Evolutionary conservation across 140 eudicot species (phyloP).

Genomic region (Stevia rebaudiana): DNA sequence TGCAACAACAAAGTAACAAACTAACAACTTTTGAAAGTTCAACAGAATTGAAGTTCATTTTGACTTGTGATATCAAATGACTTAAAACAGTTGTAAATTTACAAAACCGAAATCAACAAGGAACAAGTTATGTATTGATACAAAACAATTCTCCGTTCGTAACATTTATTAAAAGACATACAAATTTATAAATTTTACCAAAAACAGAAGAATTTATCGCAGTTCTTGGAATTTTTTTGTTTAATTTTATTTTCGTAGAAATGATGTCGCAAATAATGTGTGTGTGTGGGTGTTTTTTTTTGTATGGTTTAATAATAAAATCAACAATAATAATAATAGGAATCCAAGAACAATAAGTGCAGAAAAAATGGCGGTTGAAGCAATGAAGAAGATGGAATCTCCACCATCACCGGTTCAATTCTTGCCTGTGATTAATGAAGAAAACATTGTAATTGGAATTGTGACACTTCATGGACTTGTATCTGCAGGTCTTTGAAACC

Average conservation of each 20-base stretch:
- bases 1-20: slow-evolving; percentile 11
- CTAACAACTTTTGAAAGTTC: neutral
- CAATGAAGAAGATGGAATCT: slow-evolving; percentile 96
- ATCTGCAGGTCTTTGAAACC: slow-evolving; percentile 73
- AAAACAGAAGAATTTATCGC: too few species aligned
- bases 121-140: neutral
- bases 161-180: neutral
- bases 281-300: neutral
- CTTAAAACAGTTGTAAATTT: neutral
- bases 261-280: neutral
- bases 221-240: neutral
- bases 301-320: too few species aligned
- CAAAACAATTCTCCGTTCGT: neutral
- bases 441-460: slow-evolving; percentile 63
- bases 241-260: neutral
- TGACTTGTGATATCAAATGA: slow-evolving; percentile 2
- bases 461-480: slow-evolving; percentile 89
- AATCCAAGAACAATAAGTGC: slow-evolving; percentile 75
- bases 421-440: slow-evolving; percentile 67
- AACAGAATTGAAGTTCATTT: neutral
- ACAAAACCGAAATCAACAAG: neutral
- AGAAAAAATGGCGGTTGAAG: slow-evolving; percentile 94
- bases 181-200: neutral
- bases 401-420: slow-evolving; percentile 97
- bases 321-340: slow-evolving; percentile 47